Conservation (phyloP, 306 rosid species). For the Dalbergia cochinchinensis region DNA sequence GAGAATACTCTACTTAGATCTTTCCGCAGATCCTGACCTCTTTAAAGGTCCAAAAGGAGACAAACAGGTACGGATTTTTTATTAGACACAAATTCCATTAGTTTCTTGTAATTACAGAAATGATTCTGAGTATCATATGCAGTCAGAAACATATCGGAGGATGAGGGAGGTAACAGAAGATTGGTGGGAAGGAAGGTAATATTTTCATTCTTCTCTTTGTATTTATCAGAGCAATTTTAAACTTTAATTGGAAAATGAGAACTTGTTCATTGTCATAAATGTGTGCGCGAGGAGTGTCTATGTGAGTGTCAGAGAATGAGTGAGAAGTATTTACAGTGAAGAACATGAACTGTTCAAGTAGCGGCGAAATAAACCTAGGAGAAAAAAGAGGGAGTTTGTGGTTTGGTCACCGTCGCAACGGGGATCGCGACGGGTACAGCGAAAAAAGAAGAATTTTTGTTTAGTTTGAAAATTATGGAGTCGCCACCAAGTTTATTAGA, state of each 20-base stretch:
- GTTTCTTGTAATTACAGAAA: constrained; percentile 23
- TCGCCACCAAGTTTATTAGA: too few relatives aligned
- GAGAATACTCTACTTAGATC: constrained; percentile 83
- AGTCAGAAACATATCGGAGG: constrained; percentile 94
- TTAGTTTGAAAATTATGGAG: too few relatives aligned
- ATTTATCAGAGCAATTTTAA: constrained; percentile 12
- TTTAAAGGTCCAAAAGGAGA: constrained; percentile 88
- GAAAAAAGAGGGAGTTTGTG: neutral
- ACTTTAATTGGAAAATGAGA: constrained; percentile 7
- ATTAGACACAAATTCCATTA: constrained; percentile 23
- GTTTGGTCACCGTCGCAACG: constrained; percentile 4
- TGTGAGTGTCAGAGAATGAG: neutral
- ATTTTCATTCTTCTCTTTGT: neutral
- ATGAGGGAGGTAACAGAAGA: constrained; percentile 91
- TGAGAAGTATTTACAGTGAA: neutral
- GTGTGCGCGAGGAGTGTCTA: neutral
- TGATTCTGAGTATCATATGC: constrained; percentile 44
- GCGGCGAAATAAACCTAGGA: constrained; percentile 1
- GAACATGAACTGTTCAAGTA: neutral
- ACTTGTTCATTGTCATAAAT: constrained; percentile 6
- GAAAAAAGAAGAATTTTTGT: too few relatives aligned
- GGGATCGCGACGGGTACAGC: too few relatives aligned
- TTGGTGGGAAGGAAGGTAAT: constrained; percentile 94
- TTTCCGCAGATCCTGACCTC: constrained; percentile 79
- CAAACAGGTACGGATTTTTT: constrained; percentile 69